Conservation (phyloP, 129 eudicot genomes). For the Erigeron canadensis region DNA sequence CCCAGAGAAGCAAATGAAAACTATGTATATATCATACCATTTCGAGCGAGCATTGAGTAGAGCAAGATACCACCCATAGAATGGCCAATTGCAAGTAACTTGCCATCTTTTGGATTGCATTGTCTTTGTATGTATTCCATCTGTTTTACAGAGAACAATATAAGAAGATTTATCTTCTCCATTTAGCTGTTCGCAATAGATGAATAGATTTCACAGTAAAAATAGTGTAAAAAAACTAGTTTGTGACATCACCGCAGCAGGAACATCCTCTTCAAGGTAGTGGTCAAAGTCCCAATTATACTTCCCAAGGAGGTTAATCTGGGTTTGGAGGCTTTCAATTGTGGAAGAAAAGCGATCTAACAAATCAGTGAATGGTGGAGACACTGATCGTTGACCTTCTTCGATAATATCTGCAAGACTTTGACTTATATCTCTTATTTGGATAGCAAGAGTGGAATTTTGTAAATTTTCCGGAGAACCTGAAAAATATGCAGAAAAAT, state of each 20-base stretch:
- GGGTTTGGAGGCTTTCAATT: conserved; percentile 57
- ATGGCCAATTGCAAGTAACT: conserved; percentile 84
- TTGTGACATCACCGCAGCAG: conserved; percentile 59
- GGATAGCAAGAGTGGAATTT: conserved; percentile 48
- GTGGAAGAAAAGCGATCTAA: conserved; percentile 44
- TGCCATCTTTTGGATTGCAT: conserved; percentile 63
- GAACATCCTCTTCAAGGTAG: conserved; percentile 71
- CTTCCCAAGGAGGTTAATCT: conserved; percentile 53
- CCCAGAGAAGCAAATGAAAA: not conserved
- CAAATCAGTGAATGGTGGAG: conserved; percentile 49
- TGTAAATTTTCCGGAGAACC: conserved; percentile 50
- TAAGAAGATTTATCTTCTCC: no score
- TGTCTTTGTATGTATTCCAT: conserved; percentile 62
- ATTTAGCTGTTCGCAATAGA: not conserved
- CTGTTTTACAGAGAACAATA: conserved; percentile 37
- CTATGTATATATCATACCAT: conserved; percentile 37
- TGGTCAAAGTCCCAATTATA: conserved; percentile 86
- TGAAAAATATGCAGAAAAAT: conserved; percentile 30
- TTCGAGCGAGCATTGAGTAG: conserved; percentile 61
- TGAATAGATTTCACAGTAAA: conserved; percentile 6
- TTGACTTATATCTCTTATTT: conserved; percentile 54
- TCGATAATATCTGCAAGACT: conserved; percentile 45
- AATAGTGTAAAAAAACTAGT: conserved; percentile 13
- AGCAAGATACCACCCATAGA: conserved; percentile 89
- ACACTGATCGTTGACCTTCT: conserved; percentile 59